Percentiles rank a stretch among this genome's conserved stretches.
These are phyloP conservation scores for Musa balbisiana DNA, from an alignment of 202 grass and related monocot genomes.

Conservation along the genomic window DNA sequence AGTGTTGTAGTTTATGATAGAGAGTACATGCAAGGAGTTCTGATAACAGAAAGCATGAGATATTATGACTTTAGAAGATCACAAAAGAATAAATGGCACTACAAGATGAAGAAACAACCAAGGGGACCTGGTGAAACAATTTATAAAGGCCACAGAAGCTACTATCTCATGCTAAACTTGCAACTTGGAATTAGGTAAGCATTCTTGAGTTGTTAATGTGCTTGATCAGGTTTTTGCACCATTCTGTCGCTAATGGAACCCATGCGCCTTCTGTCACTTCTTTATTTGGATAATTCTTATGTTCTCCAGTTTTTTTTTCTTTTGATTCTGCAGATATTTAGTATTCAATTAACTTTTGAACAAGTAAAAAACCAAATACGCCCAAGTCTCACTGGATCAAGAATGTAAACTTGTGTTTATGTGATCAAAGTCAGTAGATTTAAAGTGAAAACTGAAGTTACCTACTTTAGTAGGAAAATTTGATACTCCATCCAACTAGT, in stretches of 20 bases:
- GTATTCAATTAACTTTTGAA: too few species aligned
- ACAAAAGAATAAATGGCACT: slow-evolving; percentile 37
- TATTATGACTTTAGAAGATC: slow-evolving; percentile 46
- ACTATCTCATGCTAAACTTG: slow-evolving; percentile 96
- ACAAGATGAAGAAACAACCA: slow-evolving; percentile 46
- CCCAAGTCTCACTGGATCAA: too few species aligned
- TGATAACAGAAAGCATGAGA: slow-evolving; percentile 78
- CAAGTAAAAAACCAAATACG: too few species aligned
- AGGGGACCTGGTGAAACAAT: slow-evolving; percentile 79
- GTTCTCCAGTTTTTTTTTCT: background rate
- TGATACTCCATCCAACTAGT: background rate
- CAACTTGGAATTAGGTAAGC: slow-evolving; percentile 94
- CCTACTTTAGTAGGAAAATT: background rate
- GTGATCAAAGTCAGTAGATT: too few species aligned
- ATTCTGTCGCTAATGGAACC: too few species aligned
- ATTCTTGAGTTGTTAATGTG: background rate
- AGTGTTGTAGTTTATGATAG: slow-evolving; percentile 58
- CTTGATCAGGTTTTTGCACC: background rate
- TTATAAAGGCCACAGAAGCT: slow-evolving; percentile 88
- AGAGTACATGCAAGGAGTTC: slow-evolving; percentile 90
- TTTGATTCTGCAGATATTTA: background rate
- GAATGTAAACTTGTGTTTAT: too few species aligned
- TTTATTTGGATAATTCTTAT: background rate
- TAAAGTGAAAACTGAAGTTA: background rate
- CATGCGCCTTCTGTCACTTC: too few species aligned